These are phyloP conservation scores for Rickenella mellea DNA, from an alignment of 768 basidiomycete genomes.

Conservation along the genomic window DNA sequence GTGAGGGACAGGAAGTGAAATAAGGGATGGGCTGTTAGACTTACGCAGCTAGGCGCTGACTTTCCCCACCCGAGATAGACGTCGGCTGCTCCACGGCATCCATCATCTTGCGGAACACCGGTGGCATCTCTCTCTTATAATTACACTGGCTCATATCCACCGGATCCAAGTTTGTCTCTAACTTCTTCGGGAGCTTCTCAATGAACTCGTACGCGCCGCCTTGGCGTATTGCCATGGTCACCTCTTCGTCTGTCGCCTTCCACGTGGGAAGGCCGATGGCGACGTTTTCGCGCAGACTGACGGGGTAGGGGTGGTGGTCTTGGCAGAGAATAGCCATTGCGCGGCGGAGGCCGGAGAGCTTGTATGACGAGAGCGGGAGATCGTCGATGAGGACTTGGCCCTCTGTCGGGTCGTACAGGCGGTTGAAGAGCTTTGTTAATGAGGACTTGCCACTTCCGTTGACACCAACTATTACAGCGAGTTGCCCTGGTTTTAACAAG, in stretches of 20 bases:
- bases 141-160: too few relatives aligned
- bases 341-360: constrained; percentile 21
- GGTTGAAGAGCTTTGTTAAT: constrained; percentile 30
- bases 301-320: constrained; percentile 25
- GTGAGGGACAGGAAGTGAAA: background rate
- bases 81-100: background rate
- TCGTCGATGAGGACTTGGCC: constrained; percentile 33
- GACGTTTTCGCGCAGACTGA: constrained; percentile 28
- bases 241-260: constrained; percentile 8
- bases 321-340: constrained; percentile 35
- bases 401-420: constrained; percentile 20
- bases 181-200: background rate
- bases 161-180: background rate
- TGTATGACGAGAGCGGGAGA: constrained; percentile 21
- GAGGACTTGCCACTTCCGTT: constrained; percentile 26
- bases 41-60: constrained; percentile 12
- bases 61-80: constrained; percentile 16
- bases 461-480: constrained; percentile 25
- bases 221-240: constrained; percentile 11
- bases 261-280: constrained; percentile 24
- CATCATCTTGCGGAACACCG: background rate
- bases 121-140: background rate
- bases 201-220: constrained; percentile 2
- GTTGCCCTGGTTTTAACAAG: constrained; percentile 19
- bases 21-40: background rate